Evolutionary conservation across 768 basidiomycete species (phyloP), one percentile per base, ranked within the genome.

Genomic region (Xerocomus brunneocitrinus): DNA sequence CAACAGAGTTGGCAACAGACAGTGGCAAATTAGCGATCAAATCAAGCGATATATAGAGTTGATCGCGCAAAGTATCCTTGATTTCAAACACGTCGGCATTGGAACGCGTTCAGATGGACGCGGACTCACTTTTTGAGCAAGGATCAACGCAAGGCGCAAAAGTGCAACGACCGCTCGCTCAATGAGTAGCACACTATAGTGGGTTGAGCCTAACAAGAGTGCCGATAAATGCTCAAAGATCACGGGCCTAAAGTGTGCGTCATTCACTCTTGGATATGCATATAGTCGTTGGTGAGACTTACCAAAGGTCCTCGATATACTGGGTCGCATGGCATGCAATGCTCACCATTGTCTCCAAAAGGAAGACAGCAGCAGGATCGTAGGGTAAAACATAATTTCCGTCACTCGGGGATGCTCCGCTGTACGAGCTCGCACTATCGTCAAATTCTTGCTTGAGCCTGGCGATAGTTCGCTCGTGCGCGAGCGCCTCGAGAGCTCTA

Each of bases 321-420:
- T 85, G 80, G 8, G 85, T 80, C 2, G 87, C 81, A 54, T 91
- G 84, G 57, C 81, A 84, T 2, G 88, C 79, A 38, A 98, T 83
- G 68, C 92, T 95, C 58, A 92, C 84, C 87, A 98, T 95, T 47
- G 84, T 90, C 70, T 99, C 97, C 56, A 98, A 71, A 35, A 98
- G 82, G 72, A 98, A 95, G 1, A 97, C 86, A 8, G 94, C 91
- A 3, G 93, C 91, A 10, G 97, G 93, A 67, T 99, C 97, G 62
- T 98, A 99, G 9, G 95, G 84, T 8, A 95, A 72, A 47, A 85
- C 79, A 49, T 76, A 79, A 2, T 71, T 63, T 5, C 67, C 74
- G 28, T 79, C 79, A 63, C 72, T 72, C 19, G 74, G 63, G 2
- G 71, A 62, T 13, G 64, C 57, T n/a, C 61, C 62, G 14, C 59